phyloP scores from a whole-genome alignment of 495 filamentous ascomycete species.

The Neurospora sp. region DNA sequence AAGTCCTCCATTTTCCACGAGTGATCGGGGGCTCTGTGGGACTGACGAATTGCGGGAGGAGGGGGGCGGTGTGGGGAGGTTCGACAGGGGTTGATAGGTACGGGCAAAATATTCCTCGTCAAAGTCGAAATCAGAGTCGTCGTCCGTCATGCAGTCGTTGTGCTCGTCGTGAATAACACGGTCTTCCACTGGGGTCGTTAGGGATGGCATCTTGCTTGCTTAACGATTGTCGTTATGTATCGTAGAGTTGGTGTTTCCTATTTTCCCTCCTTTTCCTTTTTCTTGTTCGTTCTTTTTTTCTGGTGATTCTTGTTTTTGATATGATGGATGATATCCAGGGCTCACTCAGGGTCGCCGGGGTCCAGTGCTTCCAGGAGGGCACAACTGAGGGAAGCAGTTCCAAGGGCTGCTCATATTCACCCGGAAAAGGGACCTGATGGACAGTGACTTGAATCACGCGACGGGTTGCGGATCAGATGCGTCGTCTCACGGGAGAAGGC shows the following conservation, averaged over 20 bases:
- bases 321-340: not conserved
- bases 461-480: slow-evolving; percentile 2
- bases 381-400: slow-evolving; percentile 19
- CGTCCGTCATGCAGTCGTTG: slow-evolving; percentile 24
- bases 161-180: slow-evolving; percentile 4
- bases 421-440: not conserved
- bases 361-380: slow-evolving; percentile 21
- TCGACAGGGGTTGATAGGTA: slow-evolving; percentile 49
- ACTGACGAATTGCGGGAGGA: slow-evolving; percentile 34
- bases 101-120: slow-evolving; percentile 45
- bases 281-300: not conserved
- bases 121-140: slow-evolving; percentile 32
- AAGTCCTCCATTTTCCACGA: slow-evolving; percentile 32
- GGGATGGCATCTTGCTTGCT: not conserved
- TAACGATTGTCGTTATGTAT: not conserved
- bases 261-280: not conserved
- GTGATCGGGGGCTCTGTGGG: slow-evolving; percentile 26
- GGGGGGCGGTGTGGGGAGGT: slow-evolving; percentile 49
- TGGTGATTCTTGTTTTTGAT: not conserved
- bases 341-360: slow-evolving; percentile 20
- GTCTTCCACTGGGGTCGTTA: not conserved
- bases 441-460: slow-evolving; percentile 6
- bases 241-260: not conserved
- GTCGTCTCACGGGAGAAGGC: slow-evolving; percentile 1
- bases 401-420: slow-evolving; percentile 27